phyloP scores from a whole-genome alignment of 331 rosid species.

The Malus hybrid region DNA sequence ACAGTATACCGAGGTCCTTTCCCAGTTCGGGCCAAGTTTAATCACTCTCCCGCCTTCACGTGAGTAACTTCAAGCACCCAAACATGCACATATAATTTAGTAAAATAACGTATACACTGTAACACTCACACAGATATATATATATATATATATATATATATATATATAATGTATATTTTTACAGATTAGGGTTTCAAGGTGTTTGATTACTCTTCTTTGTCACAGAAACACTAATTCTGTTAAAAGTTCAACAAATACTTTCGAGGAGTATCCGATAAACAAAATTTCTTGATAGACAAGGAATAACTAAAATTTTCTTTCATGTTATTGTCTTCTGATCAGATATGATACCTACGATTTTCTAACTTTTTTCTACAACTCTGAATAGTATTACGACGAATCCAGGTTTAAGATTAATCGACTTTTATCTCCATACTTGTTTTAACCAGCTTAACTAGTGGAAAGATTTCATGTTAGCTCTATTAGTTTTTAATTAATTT shows the following conservation, averaged over 20 bases:
- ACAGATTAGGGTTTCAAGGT: neutral
- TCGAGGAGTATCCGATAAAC: neutral
- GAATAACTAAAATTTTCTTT: neutral
- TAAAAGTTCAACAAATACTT: neutral
- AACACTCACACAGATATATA: no score
- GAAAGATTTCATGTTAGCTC: neutral
- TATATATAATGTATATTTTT: no score
- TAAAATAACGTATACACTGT: neutral
- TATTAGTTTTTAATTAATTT: neutral
- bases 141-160: no score
- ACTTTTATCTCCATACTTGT: neutral
- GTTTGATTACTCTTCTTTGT: neutral
- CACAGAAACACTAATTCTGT: neutral
- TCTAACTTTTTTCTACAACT: neutral
- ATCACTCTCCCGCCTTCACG: constrained; percentile 73
- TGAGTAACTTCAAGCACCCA: constrained; percentile 20
- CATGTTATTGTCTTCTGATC: neutral
- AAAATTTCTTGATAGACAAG: neutral
- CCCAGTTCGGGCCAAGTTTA: constrained; percentile 42
- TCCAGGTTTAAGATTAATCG: neutral
- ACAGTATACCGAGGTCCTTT: constrained; percentile 9
- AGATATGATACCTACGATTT: neutral
- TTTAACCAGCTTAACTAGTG: neutral
- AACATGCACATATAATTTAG: neutral
- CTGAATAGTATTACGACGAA: neutral